Base-by-base conservation (phyloP, 495 filamentous ascomycete genomes). In the Gamarada debralockiae region DNA sequence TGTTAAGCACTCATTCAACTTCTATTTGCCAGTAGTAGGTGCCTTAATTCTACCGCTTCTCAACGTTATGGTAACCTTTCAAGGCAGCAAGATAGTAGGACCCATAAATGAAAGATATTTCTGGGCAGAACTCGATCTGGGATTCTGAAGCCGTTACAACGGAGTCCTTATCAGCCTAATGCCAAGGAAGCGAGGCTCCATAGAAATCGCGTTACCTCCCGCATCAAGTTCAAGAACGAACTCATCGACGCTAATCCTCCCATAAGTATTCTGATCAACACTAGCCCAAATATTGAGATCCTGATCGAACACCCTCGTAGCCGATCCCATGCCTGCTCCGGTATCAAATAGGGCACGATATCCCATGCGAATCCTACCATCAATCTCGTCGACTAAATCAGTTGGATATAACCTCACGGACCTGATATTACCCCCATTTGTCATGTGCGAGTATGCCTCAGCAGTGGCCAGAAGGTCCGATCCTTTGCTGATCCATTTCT, bases 161-260 rank as follows among this genome's bases (percentile, higher is more conserved):
- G n/a, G n/a, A n/a, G n/a, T n/a, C n/a, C n/a, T n/a, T n/a, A n/a
- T n/a, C n/a, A n/a, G n/a, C n/a, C n/a, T n/a, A n/a, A n/a, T n/a
- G n/a, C n/a, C n/a, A n/a, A 71, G 52, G 1, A 55, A 63, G 10
- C 63, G 48, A 14, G 64, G 62, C 7, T 61, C 64, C 2, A 73
- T 46, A 21, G 57, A 54, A 17, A 62, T 38, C 0, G 60, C 72
- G 40, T 52, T 13, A 2, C 68, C 67, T 27, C 56, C 36, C 4
- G 59, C 41, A 56, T 67, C 57, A 47, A 74, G 5, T 3, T 65
- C 48, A 45, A 76, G 67, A 7, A 70, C 62, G 58, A 73, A 71
- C 14, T 76, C 70, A 58, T 73, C 70, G 2, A 72, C n/a, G 1
- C 64, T 66, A 15, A 70, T 45, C 41, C 54, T 57, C 0, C 68